These are phyloP conservation scores for Neurospora sp. DNA, from an alignment of 495 filamentous ascomycete species.

Conservation along the genomic window DNA sequence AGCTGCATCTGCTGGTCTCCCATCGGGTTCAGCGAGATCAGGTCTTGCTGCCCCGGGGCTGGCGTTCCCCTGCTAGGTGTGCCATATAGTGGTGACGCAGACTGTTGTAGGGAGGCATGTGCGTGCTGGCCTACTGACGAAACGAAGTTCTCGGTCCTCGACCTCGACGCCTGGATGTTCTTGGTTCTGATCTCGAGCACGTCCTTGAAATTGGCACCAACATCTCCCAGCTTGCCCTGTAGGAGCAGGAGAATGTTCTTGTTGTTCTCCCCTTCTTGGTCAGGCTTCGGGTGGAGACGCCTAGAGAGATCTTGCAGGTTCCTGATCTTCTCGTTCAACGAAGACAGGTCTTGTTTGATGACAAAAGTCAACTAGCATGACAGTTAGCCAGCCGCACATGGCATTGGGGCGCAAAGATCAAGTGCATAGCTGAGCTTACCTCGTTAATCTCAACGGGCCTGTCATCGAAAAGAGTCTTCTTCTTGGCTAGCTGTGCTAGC, in stretches of 20 bases:
- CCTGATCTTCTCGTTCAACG: slow-evolving; percentile 79
- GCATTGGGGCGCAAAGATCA: slow-evolving; percentile 18
- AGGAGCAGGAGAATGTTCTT: slow-evolving; percentile 92
- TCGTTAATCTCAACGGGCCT: slow-evolving; percentile 93
- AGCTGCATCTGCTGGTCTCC: slow-evolving; percentile 79
- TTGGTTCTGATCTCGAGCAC: slow-evolving; percentile 94
- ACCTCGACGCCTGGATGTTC: slow-evolving; percentile 91
- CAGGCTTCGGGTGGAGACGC: slow-evolving; percentile 63
- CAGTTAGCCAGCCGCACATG: slow-evolving; percentile 10
- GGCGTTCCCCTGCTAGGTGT: slow-evolving; percentile 57
- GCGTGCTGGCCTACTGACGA: slow-evolving; percentile 72
- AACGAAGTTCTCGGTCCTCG: slow-evolving; percentile 91
- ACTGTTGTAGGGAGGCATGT: slow-evolving; percentile 48
- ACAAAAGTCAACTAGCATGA: slow-evolving; percentile 38
- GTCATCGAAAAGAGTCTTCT: slow-evolving; percentile 96
- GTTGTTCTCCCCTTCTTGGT: slow-evolving; percentile 92
- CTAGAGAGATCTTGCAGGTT: slow-evolving; percentile 58
- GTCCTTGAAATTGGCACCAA: slow-evolving; percentile 91
- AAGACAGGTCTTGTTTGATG: slow-evolving; percentile 94
- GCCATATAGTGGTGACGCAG: slow-evolving; percentile 75
- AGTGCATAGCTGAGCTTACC: slow-evolving; percentile 41
- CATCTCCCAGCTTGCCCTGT: slow-evolving; percentile 90
- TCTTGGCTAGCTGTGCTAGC: slow-evolving; percentile 86
- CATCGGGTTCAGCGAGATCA: slow-evolving; percentile 79
- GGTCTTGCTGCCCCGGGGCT: slow-evolving; percentile 47